A percentile compares a stretch with the other conserved stretches of the same genome.
Conservation (phyloP, 2,329 filamentous ascomycete genomes). For the Penicillium sp. region DNA sequence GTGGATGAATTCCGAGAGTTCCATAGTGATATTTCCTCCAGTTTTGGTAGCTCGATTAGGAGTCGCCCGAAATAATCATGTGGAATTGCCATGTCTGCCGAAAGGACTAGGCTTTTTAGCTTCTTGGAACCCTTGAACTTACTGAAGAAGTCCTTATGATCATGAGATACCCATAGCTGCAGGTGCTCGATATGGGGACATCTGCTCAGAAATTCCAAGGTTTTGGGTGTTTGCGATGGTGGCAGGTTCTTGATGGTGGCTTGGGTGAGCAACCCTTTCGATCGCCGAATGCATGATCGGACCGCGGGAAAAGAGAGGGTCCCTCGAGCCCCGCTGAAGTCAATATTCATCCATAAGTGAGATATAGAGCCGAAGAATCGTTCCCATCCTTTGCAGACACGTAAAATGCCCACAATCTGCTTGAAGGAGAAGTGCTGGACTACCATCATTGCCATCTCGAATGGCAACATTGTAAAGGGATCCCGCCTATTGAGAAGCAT, state of each 20-base stretch:
- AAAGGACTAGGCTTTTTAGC: slow-evolving; percentile 29
- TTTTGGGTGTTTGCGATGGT: slow-evolving; percentile 23
- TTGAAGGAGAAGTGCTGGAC: slow-evolving; percentile 55
- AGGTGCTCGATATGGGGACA: slow-evolving; percentile 37
- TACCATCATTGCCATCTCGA: slow-evolving; percentile 55
- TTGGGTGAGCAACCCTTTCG: slow-evolving; percentile 35
- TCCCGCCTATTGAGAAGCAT: slow-evolving; percentile 38
- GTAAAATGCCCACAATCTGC: slow-evolving; percentile 51
- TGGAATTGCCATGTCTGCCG: slow-evolving; percentile 24
- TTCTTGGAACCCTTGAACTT: slow-evolving; percentile 28
- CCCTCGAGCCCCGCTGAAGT: slow-evolving; percentile 49
- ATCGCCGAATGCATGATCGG: slow-evolving; percentile 35
- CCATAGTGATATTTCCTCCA: slow-evolving; percentile 30
- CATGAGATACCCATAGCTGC: slow-evolving; percentile 25
- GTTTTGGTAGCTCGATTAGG: slow-evolving; percentile 24
- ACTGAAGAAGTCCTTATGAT: slow-evolving; percentile 22
- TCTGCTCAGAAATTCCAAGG: slow-evolving; percentile 33
- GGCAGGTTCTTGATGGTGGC: slow-evolving; percentile 33
- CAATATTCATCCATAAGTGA: slow-evolving; percentile 55
- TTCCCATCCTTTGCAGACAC: slow-evolving; percentile 59
- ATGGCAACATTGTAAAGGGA: slow-evolving; percentile 55
- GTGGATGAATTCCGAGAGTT: slow-evolving; percentile 8
- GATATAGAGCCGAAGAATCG: slow-evolving; percentile 50
- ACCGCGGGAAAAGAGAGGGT: slow-evolving; percentile 43
- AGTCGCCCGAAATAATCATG: slow-evolving; percentile 28